Evolutionary conservation across 306 rosid genomes (phyloP), one percentile per base, ranked within the genome.

Genomic region (Cicer cuneatum): DNA sequence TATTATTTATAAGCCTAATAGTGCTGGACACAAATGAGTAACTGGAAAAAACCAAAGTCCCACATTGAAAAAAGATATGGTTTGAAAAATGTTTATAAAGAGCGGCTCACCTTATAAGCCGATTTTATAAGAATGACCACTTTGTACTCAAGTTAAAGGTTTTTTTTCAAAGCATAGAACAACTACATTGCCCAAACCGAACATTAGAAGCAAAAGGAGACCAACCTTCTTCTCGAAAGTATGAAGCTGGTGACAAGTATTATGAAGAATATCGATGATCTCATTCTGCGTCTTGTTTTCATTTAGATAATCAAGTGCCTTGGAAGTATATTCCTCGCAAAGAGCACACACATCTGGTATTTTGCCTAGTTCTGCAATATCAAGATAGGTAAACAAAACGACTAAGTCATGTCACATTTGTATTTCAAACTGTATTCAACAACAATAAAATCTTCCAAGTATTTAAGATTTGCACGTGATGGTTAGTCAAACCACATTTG

Each of bases 251-350:
- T 57, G 12, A 81, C 97, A 93, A 68, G 82, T 9, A 7, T 63
- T 46, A 47, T 79, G 92, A 77, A 91, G 94, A 51, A 29, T 3
- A 48, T 14, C 90, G 81, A 80, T 74, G 69, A 93, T 76, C 89
- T 93, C 96, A 1, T 64, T 49, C 80, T 89, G 89, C 58, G 96
- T 93, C 74, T 89, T 85, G 83, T 91, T 88, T 79, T 80, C 82
- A 14, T 68, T 69, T 56, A 93, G 59, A 86, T 89, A 91, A 16
- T 87, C 86, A 60, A 91, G 74, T 58, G 97, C 94, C 86, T 84
- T 83, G 60, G 79, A 18, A 68, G 88, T 75, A 78, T 86, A 93
- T 80, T 89, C 87, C 87, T 87, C 85, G 47, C 98, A 93, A 82
- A 91, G 89, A 76, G 82, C 72, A 80, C 98, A 93, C 52, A 88